Evolutionary conservation across 768 basidiomycete species (phyloP).

Genomic region (Leucosporidium scottii): DNA sequence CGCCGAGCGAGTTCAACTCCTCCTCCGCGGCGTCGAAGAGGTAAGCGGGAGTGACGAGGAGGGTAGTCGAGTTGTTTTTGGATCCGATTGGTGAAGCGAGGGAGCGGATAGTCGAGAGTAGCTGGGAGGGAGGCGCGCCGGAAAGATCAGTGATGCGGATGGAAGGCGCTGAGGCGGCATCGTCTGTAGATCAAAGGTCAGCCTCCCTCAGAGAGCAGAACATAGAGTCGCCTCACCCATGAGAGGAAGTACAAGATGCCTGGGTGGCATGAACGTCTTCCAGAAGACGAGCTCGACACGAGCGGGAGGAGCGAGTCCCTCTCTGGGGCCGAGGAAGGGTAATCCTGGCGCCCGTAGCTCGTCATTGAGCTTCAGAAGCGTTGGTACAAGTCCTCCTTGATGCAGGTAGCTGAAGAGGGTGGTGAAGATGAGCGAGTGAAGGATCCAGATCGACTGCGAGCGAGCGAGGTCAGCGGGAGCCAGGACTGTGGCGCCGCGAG

Average conservation of each 20-base stretch:
- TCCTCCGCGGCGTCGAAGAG: neutral
- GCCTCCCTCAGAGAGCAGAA: neutral
- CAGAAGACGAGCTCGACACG: conserved; percentile 24
- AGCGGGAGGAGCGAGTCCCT: neutral
- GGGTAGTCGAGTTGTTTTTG: neutral
- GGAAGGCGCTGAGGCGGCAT: neutral
- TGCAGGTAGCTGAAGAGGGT: conserved; percentile 30
- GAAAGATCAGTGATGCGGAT: conserved; percentile 17
- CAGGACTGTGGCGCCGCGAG: no score
- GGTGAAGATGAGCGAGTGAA: conserved; percentile 15
- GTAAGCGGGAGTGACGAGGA: conserved; percentile 20
- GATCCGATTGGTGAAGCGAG: no score
- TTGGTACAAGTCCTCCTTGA: conserved; percentile 29
- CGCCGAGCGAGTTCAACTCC: neutral
- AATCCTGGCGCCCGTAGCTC: neutral
- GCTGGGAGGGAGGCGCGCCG: neutral
- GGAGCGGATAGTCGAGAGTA: neutral
- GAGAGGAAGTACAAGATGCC: conserved; percentile 23
- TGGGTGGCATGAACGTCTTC: conserved; percentile 33
- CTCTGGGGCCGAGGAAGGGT: neutral
- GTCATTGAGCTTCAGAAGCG: conserved; percentile 16
- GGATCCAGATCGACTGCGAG: conserved; percentile 16
- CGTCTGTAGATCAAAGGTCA: neutral
- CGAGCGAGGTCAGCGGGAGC: neutral
- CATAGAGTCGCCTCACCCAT: no score